phyloP scores from a whole-genome alignment of 768 basidiomycete species.

The Hypholoma fasciculare region DNA sequence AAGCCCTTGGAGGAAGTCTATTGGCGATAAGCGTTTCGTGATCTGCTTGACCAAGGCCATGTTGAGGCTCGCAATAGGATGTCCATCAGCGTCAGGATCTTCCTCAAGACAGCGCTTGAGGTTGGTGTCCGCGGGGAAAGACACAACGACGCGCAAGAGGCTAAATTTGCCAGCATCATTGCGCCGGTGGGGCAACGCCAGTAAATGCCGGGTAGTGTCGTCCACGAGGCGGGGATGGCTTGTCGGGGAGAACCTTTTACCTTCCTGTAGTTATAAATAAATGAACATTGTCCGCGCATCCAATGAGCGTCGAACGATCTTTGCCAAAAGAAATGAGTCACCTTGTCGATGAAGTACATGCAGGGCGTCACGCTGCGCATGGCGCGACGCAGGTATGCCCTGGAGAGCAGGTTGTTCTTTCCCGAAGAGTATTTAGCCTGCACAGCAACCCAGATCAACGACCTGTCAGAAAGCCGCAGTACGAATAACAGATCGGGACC shows the following conservation, averaged over 20 bases:
- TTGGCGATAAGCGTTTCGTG: slow-evolving; percentile 36
- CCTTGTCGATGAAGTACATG: slow-evolving; percentile 41
- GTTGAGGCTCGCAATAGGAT: slow-evolving; percentile 42
- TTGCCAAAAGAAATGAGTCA: slow-evolving; percentile 8
- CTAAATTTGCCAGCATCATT: slow-evolving; percentile 38
- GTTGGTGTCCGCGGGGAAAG: slow-evolving; percentile 39
- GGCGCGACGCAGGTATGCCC: slow-evolving; percentile 31
- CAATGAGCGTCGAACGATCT: background rate
- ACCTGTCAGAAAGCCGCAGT: slow-evolving; percentile 32
- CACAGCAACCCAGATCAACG: slow-evolving; percentile 41
- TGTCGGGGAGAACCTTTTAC: slow-evolving; percentile 31
- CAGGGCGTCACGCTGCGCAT: slow-evolving; percentile 43
- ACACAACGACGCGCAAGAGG: slow-evolving; percentile 39
- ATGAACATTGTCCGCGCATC: background rate
- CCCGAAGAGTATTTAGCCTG: slow-evolving; percentile 40
- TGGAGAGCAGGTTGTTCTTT: slow-evolving; percentile 29
- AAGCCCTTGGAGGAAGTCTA: slow-evolving; percentile 32
- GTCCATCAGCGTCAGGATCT: slow-evolving; percentile 35
- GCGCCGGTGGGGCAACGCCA: slow-evolving; percentile 32
- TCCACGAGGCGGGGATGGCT: slow-evolving; percentile 30
- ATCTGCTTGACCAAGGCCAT: slow-evolving; percentile 39
- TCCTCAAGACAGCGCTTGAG: slow-evolving; percentile 38
- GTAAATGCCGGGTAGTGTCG: slow-evolving; percentile 24
- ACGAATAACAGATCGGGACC: slow-evolving; percentile 45
- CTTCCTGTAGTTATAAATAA: slow-evolving; percentile 26